Conservation (phyloP, 73 alveolate genomes). For the Tetrahymena elliotti region DNA sequence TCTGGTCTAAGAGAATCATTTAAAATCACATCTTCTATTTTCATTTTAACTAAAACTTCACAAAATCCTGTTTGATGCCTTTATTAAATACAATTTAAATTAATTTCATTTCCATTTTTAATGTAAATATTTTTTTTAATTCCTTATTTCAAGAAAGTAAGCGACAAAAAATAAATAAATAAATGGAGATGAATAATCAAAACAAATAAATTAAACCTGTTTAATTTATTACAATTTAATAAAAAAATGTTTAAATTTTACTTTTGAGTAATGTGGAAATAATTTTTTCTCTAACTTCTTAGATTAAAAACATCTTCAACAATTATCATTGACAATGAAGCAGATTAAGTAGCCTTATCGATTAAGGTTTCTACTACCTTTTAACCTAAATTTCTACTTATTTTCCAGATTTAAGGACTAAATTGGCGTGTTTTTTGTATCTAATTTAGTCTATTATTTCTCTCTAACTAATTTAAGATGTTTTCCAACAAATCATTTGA, state of each 20-base stretch:
- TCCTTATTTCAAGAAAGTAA: too few relatives aligned
- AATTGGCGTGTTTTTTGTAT: background rate
- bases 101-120: background rate
- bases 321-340: background rate
- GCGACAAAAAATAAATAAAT: too few relatives aligned
- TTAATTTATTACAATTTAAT: too few relatives aligned
- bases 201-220: too few relatives aligned
- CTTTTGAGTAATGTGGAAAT: background rate
- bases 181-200: too few relatives aligned
- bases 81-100: background rate
- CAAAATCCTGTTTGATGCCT: background rate
- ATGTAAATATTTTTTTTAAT: too few relatives aligned
- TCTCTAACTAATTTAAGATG: background rate
- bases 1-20: background rate
- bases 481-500: background rate
- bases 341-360: background rate
- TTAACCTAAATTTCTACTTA: background rate
- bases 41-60: background rate
- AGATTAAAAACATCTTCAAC: background rate
- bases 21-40: background rate
- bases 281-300: background rate
- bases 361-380: background rate
- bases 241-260: background rate
- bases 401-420: background rate
- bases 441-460: background rate